phyloP scores from a whole-genome alignment of 2,329 filamentous ascomycete genomes.

The Aspergillus sp. region DNA sequence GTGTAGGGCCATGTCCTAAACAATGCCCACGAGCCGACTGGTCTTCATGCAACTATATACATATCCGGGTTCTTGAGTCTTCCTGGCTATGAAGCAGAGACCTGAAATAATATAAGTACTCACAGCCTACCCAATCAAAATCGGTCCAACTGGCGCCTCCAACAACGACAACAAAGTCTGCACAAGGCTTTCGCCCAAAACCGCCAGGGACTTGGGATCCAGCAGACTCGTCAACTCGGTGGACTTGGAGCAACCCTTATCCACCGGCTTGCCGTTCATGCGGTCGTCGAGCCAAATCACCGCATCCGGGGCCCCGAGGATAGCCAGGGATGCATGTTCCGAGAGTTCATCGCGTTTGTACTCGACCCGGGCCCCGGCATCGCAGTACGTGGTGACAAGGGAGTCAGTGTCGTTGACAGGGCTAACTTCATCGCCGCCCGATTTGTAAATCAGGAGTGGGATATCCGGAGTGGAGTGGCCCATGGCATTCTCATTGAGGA shows the following conservation, averaged over 20 bases:
- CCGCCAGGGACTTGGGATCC: slow-evolving; percentile 5
- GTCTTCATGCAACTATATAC: too few relatives aligned
- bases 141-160: slow-evolving; percentile 3
- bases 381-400: slow-evolving; percentile 37
- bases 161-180: slow-evolving; percentile 6
- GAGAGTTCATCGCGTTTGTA: slow-evolving; percentile 41
- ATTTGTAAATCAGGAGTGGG: slow-evolving; percentile 46
- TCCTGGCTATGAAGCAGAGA: too few relatives aligned
- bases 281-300: slow-evolving; percentile 22
- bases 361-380: slow-evolving; percentile 32
- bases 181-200: slow-evolving; percentile 6
- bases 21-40: too few relatives aligned
- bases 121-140: slow-evolving; percentile 4
- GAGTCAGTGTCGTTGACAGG: slow-evolving; percentile 38
- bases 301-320: slow-evolving; percentile 26
- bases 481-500: slow-evolving; percentile 22
- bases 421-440: slow-evolving; percentile 40
- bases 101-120: too few relatives aligned
- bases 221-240: slow-evolving; percentile 10
- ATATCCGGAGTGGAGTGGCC: slow-evolving; percentile 38
- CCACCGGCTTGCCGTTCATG: slow-evolving; percentile 8
- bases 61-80: too few relatives aligned
- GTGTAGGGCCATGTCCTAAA: too few relatives aligned
- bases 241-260: slow-evolving; percentile 7
- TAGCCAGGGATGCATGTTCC: slow-evolving; percentile 31